phyloP scores from a whole-genome alignment of 805 yeast genomes.

The Sugiyamaella qingdaonensis region DNA sequence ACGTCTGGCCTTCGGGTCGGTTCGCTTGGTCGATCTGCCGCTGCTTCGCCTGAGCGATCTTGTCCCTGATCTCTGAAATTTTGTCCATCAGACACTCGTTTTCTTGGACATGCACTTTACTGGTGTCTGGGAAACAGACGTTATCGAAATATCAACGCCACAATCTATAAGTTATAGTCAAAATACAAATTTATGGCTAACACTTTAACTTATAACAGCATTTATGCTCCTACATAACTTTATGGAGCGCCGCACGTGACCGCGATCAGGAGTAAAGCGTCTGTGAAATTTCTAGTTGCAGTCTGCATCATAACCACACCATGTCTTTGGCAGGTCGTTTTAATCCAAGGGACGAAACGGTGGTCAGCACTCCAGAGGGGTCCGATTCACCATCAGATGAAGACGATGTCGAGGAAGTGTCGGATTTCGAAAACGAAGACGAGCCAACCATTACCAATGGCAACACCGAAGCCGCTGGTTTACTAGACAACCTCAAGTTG shows the following conservation, averaged over 20 bases:
- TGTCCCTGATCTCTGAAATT: neutral
- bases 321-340: constrained; percentile 11
- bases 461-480: constrained; percentile 5
- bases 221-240: no score
- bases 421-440: constrained; percentile 14
- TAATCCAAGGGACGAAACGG: constrained; percentile 10
- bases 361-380: neutral
- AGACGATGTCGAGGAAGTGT: constrained; percentile 11
- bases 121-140: no score
- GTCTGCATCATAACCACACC: no score
- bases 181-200: no score
- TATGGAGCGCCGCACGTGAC: no score
- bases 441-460: constrained; percentile 1
- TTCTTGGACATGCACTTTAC: no score
- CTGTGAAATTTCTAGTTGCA: no score
- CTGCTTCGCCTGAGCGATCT: neutral
- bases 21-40: neutral
- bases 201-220: no score
- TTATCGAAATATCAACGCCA: no score
- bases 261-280: no score
- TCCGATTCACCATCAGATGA: neutral
- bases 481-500: constrained; percentile 2
- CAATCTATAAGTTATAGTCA: no score
- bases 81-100: neutral
- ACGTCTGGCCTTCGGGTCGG: neutral